Conservation (phyloP, 108 stramenopile species). For the Cyclotella sp. region DNA sequence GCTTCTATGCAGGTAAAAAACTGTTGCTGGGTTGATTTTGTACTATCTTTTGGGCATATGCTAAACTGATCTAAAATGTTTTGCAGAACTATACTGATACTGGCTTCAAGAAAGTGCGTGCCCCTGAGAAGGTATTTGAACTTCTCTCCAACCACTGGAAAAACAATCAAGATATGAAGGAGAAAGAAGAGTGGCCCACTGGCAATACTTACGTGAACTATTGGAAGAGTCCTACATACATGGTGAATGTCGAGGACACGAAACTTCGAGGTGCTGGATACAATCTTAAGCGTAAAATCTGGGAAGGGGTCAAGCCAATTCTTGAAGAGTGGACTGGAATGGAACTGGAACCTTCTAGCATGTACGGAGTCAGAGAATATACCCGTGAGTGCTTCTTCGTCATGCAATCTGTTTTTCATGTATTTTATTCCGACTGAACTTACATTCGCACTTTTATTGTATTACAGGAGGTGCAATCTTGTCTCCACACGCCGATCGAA, state of each 20-base stretch:
- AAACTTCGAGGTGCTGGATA: constrained; percentile 71
- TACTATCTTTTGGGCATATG: not conserved
- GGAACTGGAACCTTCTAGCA: constrained; percentile 77
- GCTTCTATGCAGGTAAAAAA: constrained; percentile 69
- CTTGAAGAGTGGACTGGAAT: constrained; percentile 93
- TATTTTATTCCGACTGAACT: too few relatives aligned
- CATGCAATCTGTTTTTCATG: not conserved
- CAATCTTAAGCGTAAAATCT: constrained; percentile 67
- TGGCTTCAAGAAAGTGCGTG: constrained; percentile 82
- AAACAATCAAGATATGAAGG: constrained; percentile 55
- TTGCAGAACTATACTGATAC: constrained; percentile 72
- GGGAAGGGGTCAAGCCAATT: constrained; percentile 74
- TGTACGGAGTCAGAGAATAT: constrained; percentile 92
- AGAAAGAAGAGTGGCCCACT: constrained; percentile 67
- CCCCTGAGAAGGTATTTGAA: constrained; percentile 63
- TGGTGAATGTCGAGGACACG: constrained; percentile 79
- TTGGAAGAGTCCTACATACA: constrained; percentile 79
- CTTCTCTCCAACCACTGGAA: constrained; percentile 72
- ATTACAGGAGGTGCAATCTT: constrained; percentile 69
- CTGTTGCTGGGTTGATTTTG: constrained; percentile 1
- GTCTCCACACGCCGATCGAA: constrained; percentile 86
- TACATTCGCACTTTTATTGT: too few relatives aligned
- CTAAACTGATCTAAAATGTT: not conserved
- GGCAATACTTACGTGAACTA: constrained; percentile 84
- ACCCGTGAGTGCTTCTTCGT: constrained; percentile 27